A percentile compares a stretch with the other conserved stretches of the same genome.
Evolutionary conservation across 176 grass and related monocot genomes (phyloP).

Genomic region (Musa troglodytarum): DNA sequence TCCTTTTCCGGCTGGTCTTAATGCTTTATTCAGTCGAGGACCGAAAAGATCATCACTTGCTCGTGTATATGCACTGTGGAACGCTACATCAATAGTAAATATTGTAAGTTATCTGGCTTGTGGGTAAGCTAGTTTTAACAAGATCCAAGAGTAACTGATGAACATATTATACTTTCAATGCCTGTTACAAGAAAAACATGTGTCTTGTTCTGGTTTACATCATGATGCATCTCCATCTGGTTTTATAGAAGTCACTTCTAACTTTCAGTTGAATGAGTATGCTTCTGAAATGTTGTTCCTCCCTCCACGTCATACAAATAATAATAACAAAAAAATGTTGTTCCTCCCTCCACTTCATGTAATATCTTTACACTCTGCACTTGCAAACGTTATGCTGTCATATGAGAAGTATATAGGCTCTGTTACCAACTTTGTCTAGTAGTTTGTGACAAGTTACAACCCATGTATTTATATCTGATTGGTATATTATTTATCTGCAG

Average conservation of each 20-base stretch:
- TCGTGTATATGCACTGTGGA: slow-evolving; percentile 92
- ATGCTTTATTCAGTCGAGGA: slow-evolving; percentile 90
- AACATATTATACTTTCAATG: background rate
- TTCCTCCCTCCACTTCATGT: background rate
- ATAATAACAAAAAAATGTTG: background rate
- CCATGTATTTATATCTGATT: too few relatives aligned
- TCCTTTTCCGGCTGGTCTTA: slow-evolving; percentile 91
- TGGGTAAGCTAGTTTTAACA: background rate
- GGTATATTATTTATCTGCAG: too few relatives aligned
- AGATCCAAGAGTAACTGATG: background rate
- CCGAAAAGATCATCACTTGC: slow-evolving; percentile 88
- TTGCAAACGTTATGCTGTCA: background rate
- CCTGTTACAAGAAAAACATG: background rate
- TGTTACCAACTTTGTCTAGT: background rate
- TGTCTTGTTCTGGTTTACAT: too few relatives aligned
- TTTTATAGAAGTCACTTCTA: background rate
- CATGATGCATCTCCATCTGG: too few relatives aligned
- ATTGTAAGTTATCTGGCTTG: slow-evolving; percentile 51
- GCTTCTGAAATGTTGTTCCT: background rate
- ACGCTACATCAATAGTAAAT: slow-evolving; percentile 75
- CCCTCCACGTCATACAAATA: too few relatives aligned
- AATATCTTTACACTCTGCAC: too few relatives aligned
- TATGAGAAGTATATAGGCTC: background rate
- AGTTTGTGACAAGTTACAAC: background rate
- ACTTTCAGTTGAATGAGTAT: background rate